Percentiles rank a stretch among this genome's conserved stretches.
Evolutionary conservation across 345 rosid genomes (phyloP).

Genomic region (Gossypium raimondii): DNA sequence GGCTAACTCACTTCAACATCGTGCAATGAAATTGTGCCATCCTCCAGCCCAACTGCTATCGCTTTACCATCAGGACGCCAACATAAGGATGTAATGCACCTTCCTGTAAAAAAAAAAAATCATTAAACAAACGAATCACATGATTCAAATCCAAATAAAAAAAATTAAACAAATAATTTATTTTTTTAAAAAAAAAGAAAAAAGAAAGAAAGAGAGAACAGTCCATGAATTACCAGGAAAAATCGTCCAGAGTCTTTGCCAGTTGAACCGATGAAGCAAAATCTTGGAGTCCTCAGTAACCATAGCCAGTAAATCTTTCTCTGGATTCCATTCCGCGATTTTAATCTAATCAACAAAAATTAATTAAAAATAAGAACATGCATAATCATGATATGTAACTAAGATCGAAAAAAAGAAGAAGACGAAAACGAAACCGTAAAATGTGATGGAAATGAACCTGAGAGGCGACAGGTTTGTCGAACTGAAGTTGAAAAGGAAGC

Average conservation of each 20-base stretch:
- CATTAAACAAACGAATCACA: neutral
- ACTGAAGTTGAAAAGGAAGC: constrained; percentile 80
- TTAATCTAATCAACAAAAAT: constrained; percentile 35
- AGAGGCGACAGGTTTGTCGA: constrained; percentile 74
- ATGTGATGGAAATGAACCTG: constrained; percentile 40
- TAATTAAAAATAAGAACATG: neutral
- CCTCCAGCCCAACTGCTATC: constrained; percentile 79
- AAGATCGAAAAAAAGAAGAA: neutral
- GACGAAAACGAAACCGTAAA: neutral
- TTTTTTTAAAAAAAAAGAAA: too few species aligned
- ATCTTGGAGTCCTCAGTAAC: constrained; percentile 72
- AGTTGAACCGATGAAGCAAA: constrained; percentile 74
- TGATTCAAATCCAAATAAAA: neutral
- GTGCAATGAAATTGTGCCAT: constrained; percentile 72
- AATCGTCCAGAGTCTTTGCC: constrained; percentile 89
- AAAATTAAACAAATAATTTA: neutral
- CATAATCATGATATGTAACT: neutral
- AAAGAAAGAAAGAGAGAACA: neutral
- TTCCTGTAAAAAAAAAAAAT: constrained; percentile 38
- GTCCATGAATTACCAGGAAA: constrained; percentile 43
- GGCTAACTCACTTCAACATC: constrained; percentile 71
- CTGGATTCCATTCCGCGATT: constrained; percentile 78
- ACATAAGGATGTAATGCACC: constrained; percentile 58
- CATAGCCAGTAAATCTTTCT: constrained; percentile 88
- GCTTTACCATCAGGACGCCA: constrained; percentile 95